Percentiles rank a stretch among this genome's conserved stretches.
Conservation (phyloP, 1,139 yeast species). For the Blastobotrys apis region DNA sequence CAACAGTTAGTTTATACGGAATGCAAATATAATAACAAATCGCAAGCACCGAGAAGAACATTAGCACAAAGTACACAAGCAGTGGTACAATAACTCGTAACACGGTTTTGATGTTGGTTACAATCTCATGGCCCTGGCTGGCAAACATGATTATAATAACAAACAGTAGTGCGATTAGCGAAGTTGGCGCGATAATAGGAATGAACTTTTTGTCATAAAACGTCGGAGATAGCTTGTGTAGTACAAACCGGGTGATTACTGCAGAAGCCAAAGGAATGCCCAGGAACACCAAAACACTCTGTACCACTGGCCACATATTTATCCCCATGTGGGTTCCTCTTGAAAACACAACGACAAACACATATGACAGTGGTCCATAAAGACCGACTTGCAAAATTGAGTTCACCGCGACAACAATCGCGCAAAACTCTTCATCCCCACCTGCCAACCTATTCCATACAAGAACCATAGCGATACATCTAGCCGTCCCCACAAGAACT, state of each 20-base stretch:
- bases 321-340: constrained; percentile 20
- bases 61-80: constrained; percentile 44
- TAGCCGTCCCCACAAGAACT: constrained; percentile 55
- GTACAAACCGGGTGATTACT: constrained; percentile 39
- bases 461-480: constrained; percentile 63
- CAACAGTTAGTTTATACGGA: constrained; percentile 43
- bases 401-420: constrained; percentile 49
- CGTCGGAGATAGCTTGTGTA: constrained; percentile 32
- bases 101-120: constrained; percentile 48
- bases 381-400: constrained; percentile 50
- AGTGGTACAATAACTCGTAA: constrained; percentile 52
- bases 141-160: constrained; percentile 53
- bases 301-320: constrained; percentile 41
- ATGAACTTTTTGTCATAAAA: constrained; percentile 38
- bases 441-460: constrained; percentile 57
- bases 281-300: constrained; percentile 50
- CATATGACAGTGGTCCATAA: constrained; percentile 52
- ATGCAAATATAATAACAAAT: constrained; percentile 31
- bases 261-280: constrained; percentile 54
- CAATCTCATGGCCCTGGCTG: constrained; percentile 49
- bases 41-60: constrained; percentile 46
- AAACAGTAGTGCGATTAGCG: constrained; percentile 50
- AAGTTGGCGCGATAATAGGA: constrained; percentile 46
- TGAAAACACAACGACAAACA: constrained; percentile 34
- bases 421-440: constrained; percentile 52